These are phyloP conservation scores for Petunia hybrid DNA, from an alignment of 305 asterid genomes.

Conservation along the genomic window DNA sequence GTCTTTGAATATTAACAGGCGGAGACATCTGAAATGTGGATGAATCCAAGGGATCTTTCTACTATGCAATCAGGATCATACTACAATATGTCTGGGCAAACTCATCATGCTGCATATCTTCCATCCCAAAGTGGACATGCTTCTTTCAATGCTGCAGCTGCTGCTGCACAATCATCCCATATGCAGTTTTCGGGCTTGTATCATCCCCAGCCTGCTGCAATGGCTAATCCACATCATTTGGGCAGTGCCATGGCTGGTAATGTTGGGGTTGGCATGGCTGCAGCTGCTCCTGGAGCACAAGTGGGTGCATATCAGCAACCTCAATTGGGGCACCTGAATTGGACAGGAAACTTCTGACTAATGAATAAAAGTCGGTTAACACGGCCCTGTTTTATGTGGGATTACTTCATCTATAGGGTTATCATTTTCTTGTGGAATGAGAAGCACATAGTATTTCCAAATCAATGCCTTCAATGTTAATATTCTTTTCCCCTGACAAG, in stretches of 20 bases:
- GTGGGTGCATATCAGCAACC: conserved; percentile 93
- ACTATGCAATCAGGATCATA: conserved; percentile 80
- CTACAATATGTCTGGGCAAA: conserved; percentile 88
- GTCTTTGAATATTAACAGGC: conserved; percentile 50
- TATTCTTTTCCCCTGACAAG: background rate
- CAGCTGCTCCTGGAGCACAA: conserved; percentile 83
- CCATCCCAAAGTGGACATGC: conserved; percentile 87
- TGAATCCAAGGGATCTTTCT: conserved; percentile 80
- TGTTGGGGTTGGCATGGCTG: conserved; percentile 75
- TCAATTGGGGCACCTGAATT: conserved; percentile 87
- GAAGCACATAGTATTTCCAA: conserved; percentile 28
- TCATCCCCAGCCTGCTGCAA: conserved; percentile 75
- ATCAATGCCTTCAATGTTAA: conserved; percentile 14
- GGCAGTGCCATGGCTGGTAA: conserved; percentile 80
- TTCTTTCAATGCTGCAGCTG: conserved; percentile 70
- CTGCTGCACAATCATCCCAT: conserved; percentile 85
- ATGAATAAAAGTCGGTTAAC: conserved; percentile 1
- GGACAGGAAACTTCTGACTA: conserved; percentile 86
- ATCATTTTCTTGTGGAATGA: conserved; percentile 27
- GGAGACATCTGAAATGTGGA: conserved; percentile 96
- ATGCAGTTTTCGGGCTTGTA: conserved; percentile 93
- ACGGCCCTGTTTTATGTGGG: conserved; percentile 17
- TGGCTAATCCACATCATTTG: conserved; percentile 84
- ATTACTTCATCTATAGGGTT: background rate
- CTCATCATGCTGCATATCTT: conserved; percentile 85